Conservation (phyloP, 331 rosid species). For the Spiraea crenata region DNA sequence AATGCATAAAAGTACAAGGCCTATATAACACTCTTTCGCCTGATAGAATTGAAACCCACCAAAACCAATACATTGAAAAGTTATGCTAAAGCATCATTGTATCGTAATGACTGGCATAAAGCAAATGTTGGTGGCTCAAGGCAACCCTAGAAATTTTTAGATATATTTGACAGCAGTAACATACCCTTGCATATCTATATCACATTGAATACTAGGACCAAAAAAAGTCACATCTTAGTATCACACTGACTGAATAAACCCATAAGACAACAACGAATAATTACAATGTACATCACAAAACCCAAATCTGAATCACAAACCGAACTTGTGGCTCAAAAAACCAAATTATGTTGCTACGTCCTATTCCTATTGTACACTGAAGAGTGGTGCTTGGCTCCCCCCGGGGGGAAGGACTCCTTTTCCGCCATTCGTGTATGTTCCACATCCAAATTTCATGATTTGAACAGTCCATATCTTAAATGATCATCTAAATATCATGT, state of each 20-base stretch:
- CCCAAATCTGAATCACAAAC: too few species aligned
- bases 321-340: too few species aligned
- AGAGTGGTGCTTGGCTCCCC: too few species aligned
- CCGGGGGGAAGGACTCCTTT: too few species aligned
- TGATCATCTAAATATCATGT: too few species aligned
- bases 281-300: too few species aligned
- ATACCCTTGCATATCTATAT: not conserved
- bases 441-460: too few species aligned
- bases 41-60: constrained; percentile 5
- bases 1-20: constrained; percentile 10
- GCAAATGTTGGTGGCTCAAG: not conserved
- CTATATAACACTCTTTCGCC: not conserved
- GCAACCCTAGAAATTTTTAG: not conserved
- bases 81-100: not conserved
- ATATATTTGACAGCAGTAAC: not conserved
- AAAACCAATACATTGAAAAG: not conserved
- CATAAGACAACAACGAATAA: not conserved
- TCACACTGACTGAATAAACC: too few species aligned
- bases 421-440: too few species aligned
- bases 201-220: not conserved
- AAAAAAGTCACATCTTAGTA: not conserved
- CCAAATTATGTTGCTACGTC: too few species aligned
- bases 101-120: not conserved
- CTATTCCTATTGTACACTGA: too few species aligned
- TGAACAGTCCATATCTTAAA: too few species aligned